These are phyloP conservation scores for Cenococcum geophilum DNA, from an alignment of 495 filamentous ascomycete genomes.

Conservation along the genomic window DNA sequence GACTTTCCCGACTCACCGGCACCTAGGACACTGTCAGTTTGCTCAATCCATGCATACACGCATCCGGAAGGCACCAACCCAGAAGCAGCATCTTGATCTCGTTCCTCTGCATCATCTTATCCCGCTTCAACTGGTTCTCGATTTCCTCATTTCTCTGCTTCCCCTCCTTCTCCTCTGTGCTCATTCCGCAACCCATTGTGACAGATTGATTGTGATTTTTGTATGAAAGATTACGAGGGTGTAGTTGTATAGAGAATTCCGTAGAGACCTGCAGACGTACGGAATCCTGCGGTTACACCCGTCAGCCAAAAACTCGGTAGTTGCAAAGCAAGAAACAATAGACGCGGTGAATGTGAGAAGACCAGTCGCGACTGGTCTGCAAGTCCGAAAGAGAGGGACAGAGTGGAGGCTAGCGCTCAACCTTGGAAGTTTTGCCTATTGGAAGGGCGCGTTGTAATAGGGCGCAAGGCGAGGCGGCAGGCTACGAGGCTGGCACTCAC, in stretches of 20 bases:
- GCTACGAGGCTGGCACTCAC: slow-evolving; percentile 15
- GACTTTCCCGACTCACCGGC: slow-evolving; percentile 98
- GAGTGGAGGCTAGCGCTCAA: neutral
- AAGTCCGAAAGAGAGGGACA: neutral
- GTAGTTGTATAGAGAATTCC: slow-evolving; percentile 15
- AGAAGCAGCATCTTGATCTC: slow-evolving; percentile 45
- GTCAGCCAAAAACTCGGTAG: neutral
- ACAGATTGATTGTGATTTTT: slow-evolving; percentile 18
- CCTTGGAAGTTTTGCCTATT: neutral
- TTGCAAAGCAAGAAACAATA: neutral
- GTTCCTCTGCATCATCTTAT: slow-evolving; percentile 40
- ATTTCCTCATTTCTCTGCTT: slow-evolving; percentile 60
- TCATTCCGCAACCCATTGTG: slow-evolving; percentile 99
- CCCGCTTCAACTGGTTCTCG: slow-evolving; percentile 42
- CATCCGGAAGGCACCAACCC: slow-evolving; percentile 30
- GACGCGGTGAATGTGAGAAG: neutral
- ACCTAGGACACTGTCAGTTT: slow-evolving; percentile 50
- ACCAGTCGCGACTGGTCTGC: neutral
- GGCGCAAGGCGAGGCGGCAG: slow-evolving; percentile 1
- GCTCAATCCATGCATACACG: neutral
- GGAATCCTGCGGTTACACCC: slow-evolving; percentile 11
- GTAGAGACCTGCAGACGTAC: slow-evolving; percentile 27
- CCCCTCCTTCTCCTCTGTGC: slow-evolving; percentile 99
- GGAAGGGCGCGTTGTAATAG: neutral
- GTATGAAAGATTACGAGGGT: slow-evolving; percentile 12